Evolutionary conservation across 2,329 filamentous ascomycete genomes (phyloP).

Genomic region (Venturia pyrina): DNA sequence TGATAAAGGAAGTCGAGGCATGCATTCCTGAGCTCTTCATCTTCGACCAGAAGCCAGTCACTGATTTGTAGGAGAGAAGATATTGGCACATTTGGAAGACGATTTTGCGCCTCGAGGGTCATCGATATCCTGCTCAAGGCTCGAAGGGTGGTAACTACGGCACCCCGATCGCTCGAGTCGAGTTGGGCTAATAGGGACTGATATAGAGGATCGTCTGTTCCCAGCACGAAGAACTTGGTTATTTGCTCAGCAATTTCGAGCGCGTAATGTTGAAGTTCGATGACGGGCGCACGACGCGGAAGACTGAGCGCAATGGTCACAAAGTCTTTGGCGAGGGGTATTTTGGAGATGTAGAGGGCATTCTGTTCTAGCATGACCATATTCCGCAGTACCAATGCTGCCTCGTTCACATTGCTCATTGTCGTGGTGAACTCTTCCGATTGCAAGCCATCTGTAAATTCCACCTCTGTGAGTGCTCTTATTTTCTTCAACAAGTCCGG

Average conservation of each 20-base stretch:
- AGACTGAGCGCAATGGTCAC: slow-evolving; percentile 74
- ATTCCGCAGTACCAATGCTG: slow-evolving; percentile 79
- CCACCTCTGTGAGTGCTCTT: slow-evolving; percentile 43
- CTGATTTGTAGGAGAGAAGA: slow-evolving; percentile 56
- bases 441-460: slow-evolving; percentile 59
- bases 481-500: slow-evolving; percentile 65
- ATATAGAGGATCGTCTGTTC: slow-evolving; percentile 69
- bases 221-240: slow-evolving; percentile 68
- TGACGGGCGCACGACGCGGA: slow-evolving; percentile 58
- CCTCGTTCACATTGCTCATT: slow-evolving; percentile 72
- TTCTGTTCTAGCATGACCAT: slow-evolving; percentile 94
- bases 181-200: slow-evolving; percentile 53
- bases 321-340: slow-evolving; percentile 68
- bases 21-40: slow-evolving; percentile 81
- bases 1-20: slow-evolving; percentile 93
- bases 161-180: slow-evolving; percentile 60
- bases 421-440: slow-evolving; percentile 60
- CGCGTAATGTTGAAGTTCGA: slow-evolving; percentile 82
- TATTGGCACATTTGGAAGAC: slow-evolving; percentile 59
- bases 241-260: slow-evolving; percentile 88
- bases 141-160: slow-evolving; percentile 68
- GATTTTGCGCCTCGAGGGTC: slow-evolving; percentile 70
- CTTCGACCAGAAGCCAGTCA: slow-evolving; percentile 69
- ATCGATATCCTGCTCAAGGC: slow-evolving; percentile 82
- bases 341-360: slow-evolving; percentile 66